phyloP scores from a whole-genome alignment of 2,329 filamentous ascomycete genomes.

The Botrytis paeoniae region DNA sequence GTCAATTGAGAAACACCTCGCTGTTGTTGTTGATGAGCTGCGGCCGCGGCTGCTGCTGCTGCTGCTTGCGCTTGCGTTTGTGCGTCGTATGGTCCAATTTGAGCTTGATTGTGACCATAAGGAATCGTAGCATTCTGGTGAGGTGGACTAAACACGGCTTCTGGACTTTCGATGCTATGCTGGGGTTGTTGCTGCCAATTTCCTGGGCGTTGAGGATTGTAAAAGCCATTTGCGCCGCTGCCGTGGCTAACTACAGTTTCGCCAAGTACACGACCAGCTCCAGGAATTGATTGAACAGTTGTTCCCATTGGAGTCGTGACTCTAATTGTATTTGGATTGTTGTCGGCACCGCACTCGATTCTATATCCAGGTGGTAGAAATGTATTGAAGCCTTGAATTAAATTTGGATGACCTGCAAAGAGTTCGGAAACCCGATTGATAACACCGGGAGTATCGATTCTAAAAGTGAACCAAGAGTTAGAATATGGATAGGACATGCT shows the following conservation, averaged over 20 bases:
- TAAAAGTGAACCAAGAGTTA: constrained; percentile 34
- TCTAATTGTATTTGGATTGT: constrained; percentile 92
- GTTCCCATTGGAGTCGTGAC: constrained; percentile 98
- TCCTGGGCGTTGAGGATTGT: constrained; percentile 35
- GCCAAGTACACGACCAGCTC: constrained; percentile 43
- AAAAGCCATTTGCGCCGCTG: constrained; percentile 42
- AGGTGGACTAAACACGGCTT: constrained; percentile 59
- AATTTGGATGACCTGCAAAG: constrained; percentile 90
- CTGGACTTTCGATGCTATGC: constrained; percentile 61
- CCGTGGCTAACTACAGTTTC: constrained; percentile 34
- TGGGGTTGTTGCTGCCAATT: constrained; percentile 57
- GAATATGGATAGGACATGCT: constrained; percentile 27
- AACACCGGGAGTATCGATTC: constrained; percentile 94
- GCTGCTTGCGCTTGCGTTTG: constrained; percentile 39
- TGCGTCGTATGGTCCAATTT: constrained; percentile 41
- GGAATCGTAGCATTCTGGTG: constrained; percentile 48
- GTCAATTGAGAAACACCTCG: constrained; percentile 64
- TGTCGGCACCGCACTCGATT: constrained; percentile 91
- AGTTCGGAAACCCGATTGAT: constrained; percentile 95
- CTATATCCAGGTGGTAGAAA: constrained; percentile 94
- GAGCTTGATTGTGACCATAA: constrained; percentile 44
- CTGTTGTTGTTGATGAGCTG: constrained; percentile 60
- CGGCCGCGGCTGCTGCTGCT: constrained; percentile 42
- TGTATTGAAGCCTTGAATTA: constrained; percentile 98
- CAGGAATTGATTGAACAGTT: constrained; percentile 81